A percentile compares a stretch with the other conserved stretches of the same genome.
phyloP scores from a whole-genome alignment of 2,329 filamentous ascomycete species.

The Neonectria sp. region DNA sequence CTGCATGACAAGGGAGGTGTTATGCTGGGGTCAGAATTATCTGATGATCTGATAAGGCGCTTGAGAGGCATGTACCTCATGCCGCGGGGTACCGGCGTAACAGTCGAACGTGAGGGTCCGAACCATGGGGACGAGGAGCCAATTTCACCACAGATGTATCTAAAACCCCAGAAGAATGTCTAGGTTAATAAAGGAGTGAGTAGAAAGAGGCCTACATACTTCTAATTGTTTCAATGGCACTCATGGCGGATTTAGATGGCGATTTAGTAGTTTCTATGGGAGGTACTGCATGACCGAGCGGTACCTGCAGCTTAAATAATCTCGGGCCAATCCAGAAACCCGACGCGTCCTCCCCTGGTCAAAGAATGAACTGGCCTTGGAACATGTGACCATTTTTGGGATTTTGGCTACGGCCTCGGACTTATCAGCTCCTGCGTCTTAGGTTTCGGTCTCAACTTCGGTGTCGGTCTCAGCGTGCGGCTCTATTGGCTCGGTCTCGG shows the following conservation, averaged over 20 bases:
- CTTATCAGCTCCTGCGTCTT: not conserved
- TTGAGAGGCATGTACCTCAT: not conserved
- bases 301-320: not conserved
- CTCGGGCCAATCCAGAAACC: not conserved
- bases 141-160: not conserved
- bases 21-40: slow-evolving; percentile 3
- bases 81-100: not conserved
- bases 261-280: not conserved
- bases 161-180: not conserved
- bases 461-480: too few relatives aligned
- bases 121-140: not conserved
- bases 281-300: not conserved
- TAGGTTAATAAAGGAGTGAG: not conserved
- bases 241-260: not conserved
- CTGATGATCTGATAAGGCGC: slow-evolving; percentile 15
- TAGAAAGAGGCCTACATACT: not conserved
- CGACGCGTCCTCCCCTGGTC: not conserved
- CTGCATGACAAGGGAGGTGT: not conserved
- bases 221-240: not conserved
- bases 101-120: not conserved
- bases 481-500: not conserved
- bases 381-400: too few relatives aligned
- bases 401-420: not conserved
- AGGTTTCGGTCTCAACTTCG: not conserved
- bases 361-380: too few relatives aligned